Percentiles rank a stretch among this genome's conserved stretches.
phyloP scores from a whole-genome alignment of 2,329 filamentous ascomycete genomes.

The Cyanodermella asteris region DNA sequence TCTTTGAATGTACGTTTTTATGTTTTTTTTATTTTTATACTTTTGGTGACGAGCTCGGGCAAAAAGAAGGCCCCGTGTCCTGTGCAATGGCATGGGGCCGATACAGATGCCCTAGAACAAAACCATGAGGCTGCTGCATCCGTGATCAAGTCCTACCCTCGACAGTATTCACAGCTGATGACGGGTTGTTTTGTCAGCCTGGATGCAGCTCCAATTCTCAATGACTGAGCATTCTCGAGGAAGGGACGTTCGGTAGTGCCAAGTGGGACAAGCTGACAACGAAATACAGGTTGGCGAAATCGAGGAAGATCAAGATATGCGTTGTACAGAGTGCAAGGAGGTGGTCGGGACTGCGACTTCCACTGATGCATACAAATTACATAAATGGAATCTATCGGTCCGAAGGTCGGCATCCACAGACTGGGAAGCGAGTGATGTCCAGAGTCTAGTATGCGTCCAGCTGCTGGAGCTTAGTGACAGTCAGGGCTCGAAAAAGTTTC shows the following conservation, averaged over 20 bases:
- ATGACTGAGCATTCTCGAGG: too few relatives aligned
- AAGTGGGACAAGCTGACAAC: too few relatives aligned
- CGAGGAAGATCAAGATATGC: too few relatives aligned
- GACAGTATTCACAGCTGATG: conserved; percentile 1
- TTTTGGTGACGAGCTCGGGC: conserved; percentile 14
- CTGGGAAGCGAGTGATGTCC: conserved; percentile 15
- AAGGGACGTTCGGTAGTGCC: too few relatives aligned
- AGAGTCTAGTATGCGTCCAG: conserved; percentile 28
- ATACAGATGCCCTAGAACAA: conserved; percentile 37
- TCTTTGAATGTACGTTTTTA: background rate
- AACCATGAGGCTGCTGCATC: conserved; percentile 4
- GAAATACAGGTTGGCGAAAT: too few relatives aligned
- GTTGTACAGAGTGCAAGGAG: conserved; percentile 5
- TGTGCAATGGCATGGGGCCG: conserved; percentile 27
- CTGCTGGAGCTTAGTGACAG: conserved; percentile 34
- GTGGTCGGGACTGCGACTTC: conserved; percentile 7
- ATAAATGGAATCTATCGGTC: conserved; percentile 7
- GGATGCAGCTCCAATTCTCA: too few relatives aligned
- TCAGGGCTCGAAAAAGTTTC: conserved; percentile 32
- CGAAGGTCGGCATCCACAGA: conserved; percentile 14
- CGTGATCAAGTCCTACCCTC: conserved; percentile 2
- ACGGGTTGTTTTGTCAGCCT: too few relatives aligned
- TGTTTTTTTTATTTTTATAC: conserved; percentile 1
- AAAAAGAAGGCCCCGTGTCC: conserved; percentile 33
- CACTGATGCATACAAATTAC: conserved; percentile 9